These are phyloP conservation scores for Actinomucor elegans DNA, from an alignment of 371 early-diverging fungal species.

Conservation along the genomic window DNA sequence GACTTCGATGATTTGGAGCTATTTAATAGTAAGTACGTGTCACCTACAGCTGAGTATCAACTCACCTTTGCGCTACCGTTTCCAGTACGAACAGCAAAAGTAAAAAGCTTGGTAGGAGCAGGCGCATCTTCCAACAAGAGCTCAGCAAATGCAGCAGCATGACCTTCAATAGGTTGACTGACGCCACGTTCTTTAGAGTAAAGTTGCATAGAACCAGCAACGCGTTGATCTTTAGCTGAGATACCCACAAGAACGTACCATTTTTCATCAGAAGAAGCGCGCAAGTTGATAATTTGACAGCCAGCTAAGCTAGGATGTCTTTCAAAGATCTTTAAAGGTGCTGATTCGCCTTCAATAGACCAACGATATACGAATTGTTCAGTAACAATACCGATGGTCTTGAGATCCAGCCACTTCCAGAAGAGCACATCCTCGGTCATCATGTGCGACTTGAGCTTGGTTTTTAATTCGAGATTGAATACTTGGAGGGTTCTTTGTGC, in stretches of 20 bases:
- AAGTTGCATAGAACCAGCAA: slow-evolving; percentile 95
- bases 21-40: slow-evolving; percentile 3
- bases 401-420: slow-evolving; percentile 94
- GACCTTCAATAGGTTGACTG: slow-evolving; percentile 95
- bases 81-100: slow-evolving; percentile 88
- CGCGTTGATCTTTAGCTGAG: slow-evolving; percentile 85
- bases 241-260: slow-evolving; percentile 96
- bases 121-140: slow-evolving; percentile 77
- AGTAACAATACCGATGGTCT: slow-evolving; percentile 92
- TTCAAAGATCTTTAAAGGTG: slow-evolving; percentile 91
- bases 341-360: slow-evolving; percentile 91
- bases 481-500: slow-evolving; percentile 93
- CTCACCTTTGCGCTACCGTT: slow-evolving; percentile 79
- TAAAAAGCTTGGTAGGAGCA: slow-evolving; percentile 84
- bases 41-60: background rate
- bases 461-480: slow-evolving; percentile 93
- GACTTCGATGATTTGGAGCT: slow-evolving; percentile 96
- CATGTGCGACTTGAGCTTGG: slow-evolving; percentile 89
- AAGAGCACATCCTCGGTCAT: slow-evolving; percentile 95
- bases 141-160: slow-evolving; percentile 95
- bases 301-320: slow-evolving; percentile 81
- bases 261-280: slow-evolving; percentile 84
- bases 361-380: slow-evolving; percentile 91
- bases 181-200: slow-evolving; percentile 91
- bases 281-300: slow-evolving; percentile 95